Percentiles rank a stretch among this genome's conserved stretches.
These are phyloP conservation scores for Pseudozyma tsukubaensis DNA, from an alignment of 1,284 basidiomycete species.

Conservation along the genomic window DNA sequence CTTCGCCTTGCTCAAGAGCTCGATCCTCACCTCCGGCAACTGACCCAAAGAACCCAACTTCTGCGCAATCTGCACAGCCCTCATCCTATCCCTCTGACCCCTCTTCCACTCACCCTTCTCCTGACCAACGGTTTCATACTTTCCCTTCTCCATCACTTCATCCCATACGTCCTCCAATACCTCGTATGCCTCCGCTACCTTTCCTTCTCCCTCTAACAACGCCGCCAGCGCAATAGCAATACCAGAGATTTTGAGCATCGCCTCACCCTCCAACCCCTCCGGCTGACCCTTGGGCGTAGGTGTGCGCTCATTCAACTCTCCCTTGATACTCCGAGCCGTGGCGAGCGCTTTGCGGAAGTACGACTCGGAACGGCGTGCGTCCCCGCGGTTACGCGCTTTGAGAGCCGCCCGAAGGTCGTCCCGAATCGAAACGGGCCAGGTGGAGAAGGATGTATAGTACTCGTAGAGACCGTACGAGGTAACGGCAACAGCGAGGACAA, in stretches of 20 bases:
- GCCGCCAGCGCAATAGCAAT: constrained; percentile 66
- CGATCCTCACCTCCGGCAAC: constrained; percentile 40
- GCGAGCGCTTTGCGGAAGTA: constrained; percentile 61
- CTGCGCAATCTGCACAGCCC: constrained; percentile 61
- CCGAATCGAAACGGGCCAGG: constrained; percentile 66
- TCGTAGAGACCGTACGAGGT: constrained; percentile 66
- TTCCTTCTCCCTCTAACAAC: constrained; percentile 61
- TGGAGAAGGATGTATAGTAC: constrained; percentile 66
- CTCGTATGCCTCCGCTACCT: constrained; percentile 40
- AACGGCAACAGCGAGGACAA: constrained; percentile 58
- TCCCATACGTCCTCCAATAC: constrained; percentile 62
- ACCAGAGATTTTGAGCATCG: constrained; percentile 66
- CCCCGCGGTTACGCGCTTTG: constrained; percentile 62
- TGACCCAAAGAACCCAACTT: constrained; percentile 61
- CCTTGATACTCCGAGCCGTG: constrained; percentile 43
- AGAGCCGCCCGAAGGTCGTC: constrained; percentile 65
- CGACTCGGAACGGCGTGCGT: constrained; percentile 56
- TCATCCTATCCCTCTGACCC: constrained; percentile 54
- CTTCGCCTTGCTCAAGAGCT: constrained; percentile 18
- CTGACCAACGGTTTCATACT: constrained; percentile 12
- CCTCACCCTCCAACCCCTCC: constrained; percentile 19
- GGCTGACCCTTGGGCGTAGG: constrained; percentile 31
- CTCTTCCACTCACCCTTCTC: constrained; percentile 31
- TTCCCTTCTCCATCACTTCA: constrained; percentile 42
- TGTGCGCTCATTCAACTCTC: constrained; percentile 36